Evolutionary conservation across 2,329 filamentous ascomycete genomes (phyloP), one percentile per base, ranked within the genome.

Genomic region (Purpureocillium lavendulum): DNA sequence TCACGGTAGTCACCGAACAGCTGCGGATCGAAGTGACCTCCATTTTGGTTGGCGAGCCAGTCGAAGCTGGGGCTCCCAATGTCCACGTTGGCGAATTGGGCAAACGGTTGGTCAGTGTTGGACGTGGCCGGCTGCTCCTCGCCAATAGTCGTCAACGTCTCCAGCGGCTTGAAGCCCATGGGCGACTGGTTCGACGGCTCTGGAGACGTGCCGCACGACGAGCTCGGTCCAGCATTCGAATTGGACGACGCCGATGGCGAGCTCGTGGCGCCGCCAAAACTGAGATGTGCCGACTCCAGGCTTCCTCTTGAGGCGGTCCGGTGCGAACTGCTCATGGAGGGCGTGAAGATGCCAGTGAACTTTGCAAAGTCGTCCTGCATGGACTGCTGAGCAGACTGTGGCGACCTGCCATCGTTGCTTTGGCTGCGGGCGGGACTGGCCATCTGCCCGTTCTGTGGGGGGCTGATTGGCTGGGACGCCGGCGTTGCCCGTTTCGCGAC

Each of bases 1-100:
- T 98, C 92, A 38, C 92, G 82, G 62, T 96, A 97, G 51, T 88
- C 86, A 39, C 84, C 86, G 59, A 96, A 97, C 4, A 97, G 71
- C 40, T 92, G 80, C 0, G 92, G 90, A 45, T 97, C 89, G 53
- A 97, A 96, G 47, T 84, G 80, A 40, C 86, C 86, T 41, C 82
- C 82, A 52, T 88, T 90, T 57, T 94, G 85, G 51, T 83, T 81
- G 30, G 80, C 75, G 36, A 92, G 69, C 77, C 83, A 89, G 57
- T 86, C 82, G 51, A 87, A 71, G 49, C 76, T 75, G 49, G 67
- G 71, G 42, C 69, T 61, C 45, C 72, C 70, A 39, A 75, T 48
- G 18, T 63, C 59, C 3, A 58, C 38, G 17, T 61, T 54, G 32
- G 51, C 45, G 37, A 62, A 58, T 15, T 60, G 55, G 1, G 49